Base-by-base conservation (phyloP, 2,329 filamentous ascomycete species). In the Ascochyta rabiei region DNA sequence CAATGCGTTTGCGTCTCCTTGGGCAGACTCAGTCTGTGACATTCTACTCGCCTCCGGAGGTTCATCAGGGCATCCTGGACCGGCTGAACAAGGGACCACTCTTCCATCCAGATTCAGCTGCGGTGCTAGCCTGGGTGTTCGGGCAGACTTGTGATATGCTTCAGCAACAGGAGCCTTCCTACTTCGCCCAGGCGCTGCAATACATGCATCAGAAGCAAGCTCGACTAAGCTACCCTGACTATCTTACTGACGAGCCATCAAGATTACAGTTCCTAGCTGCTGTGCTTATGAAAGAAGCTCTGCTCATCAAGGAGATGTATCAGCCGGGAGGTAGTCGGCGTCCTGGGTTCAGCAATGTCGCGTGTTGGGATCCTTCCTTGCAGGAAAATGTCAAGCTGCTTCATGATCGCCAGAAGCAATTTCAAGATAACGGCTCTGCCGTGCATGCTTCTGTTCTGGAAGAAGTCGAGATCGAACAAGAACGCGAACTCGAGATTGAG, bases 1-100 rank as follows among this genome's bases (percentile, higher is more conserved):
- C 86, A 0, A 89, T 89, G 86, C 75, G 87, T 54, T 70, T 89
- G 0, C 79, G 87, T 1, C 82, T 88, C 40, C 74, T 90, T 0
- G 80, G 75, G 0, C 77, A 77, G 2, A 82, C 82, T 0, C 86
- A 89, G 51, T 82, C 81, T 0, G 67, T 89, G 0, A 71, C 73
- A 0, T 82, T 81, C 43, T 79, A 85, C 18, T 80, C 82, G 0
- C 84, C 86, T 0, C 82, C 81, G 0, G 86, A 89, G 62, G 85
- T 88, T 0, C 78, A 87, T 30, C 82, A 84, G 24, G 86, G 81
- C 56, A 87, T 89, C 28, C 61, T 82, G 0, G 82, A 70, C 39
- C 46, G 52, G 3, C 35, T 54, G 28, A 19, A 18, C 2, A 30
- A 48, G 13, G 24, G 23, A 5, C 19, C 18, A 2, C 12, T 15